Base-by-base conservation (phyloP, 768 basidiomycete genomes). In the Mycena epipterygia region DNA sequence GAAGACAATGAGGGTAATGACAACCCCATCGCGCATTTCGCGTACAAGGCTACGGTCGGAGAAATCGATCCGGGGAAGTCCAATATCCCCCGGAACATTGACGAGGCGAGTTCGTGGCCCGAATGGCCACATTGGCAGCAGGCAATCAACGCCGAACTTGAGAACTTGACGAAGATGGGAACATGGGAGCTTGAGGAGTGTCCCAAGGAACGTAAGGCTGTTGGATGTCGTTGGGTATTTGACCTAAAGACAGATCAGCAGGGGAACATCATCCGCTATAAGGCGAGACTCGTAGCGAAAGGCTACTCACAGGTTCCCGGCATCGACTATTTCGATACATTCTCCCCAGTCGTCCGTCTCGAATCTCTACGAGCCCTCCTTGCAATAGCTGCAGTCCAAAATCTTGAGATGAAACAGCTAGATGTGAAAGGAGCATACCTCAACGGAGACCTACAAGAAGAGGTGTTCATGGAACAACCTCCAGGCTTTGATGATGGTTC, bases 171-270 rank as follows among this genome's bases (percentile, higher is more conserved):
- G 1, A n/a, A 16, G 13, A 64, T 64, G 62, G 49, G 62, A 29
- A 64, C 62, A 9, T 64, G 62, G 62, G 39, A 53, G 25, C 62
- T 53, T 5, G 62, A 64, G 5, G 62, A 64, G 1, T 64, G 62
- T 21, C 62, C 62, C 16, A 17, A 17, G 7, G 51, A 64, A 29
- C 16, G 64, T 25, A 64, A 64, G 37, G 51, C 62, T 11, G 62
- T 64, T 53, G 62, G 62, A 53, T 64, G 62, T 32, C 44, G 33
- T 27, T 62, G 46, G 60, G 60, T 62, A 62, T 64, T 64, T 16
- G 51, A 64, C 62, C 51, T 64, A 14, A 64, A 64, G 32, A 64
- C 64, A 56, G 64, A 19, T 55, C 64, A 64, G 64, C 52, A 56
- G 23, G 64, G 64, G 13, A 19, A 64, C 1, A 64, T 64, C 17